Base-by-base conservation (phyloP, 768 basidiomycete species). In the Pholiota molesta region DNA sequence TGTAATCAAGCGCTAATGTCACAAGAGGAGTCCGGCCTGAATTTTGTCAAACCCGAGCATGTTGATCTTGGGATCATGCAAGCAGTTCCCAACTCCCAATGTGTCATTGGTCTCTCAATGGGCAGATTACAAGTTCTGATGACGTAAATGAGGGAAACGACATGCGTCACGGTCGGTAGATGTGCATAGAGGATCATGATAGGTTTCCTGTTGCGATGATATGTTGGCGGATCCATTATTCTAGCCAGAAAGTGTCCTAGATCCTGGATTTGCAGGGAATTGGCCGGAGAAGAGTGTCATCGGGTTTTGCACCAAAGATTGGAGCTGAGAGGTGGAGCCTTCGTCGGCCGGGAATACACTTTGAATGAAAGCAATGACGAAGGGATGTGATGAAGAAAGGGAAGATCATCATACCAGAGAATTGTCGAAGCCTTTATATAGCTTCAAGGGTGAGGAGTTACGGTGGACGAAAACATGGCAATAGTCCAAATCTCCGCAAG, bases 401-500 rank as follows among this genome's bases (percentile, higher is more conserved):
- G 55, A 35, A 21, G 55, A 42, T 51, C 31, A 47, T 29, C 6
- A 16, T 3, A 31, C 21, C 45, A 23, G 19, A 13, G 45, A 31
- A 52, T 58, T 45, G 21, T 26, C 10, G 35, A 21, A n/a, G 19
- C 57, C 42, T 44, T 58, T 58, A 58, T 58, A 58, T 58, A 58
- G 55, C 23, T 9, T 21, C 57, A 33, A 29, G 14, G 42, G 45
- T 23, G 33, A 47, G 57, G 57, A 44, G 57, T 58, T 58, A 58
- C 57, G 47, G 57, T 31, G 57, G 59, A 31, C 42, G 42, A 47
- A 63, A 49, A 59, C 31, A 59, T 26, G 57, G 54, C 59, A 52
- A 61, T 60, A 45, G 62, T 40, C 42, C 44, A 55, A 59, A 64
- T 63, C 64, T 65, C 62, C 57, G 61, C 53, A 55, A 63, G 60